Conservation (phyloP, 2,329 filamentous ascomycete species). For the Penicillium sp. region DNA sequence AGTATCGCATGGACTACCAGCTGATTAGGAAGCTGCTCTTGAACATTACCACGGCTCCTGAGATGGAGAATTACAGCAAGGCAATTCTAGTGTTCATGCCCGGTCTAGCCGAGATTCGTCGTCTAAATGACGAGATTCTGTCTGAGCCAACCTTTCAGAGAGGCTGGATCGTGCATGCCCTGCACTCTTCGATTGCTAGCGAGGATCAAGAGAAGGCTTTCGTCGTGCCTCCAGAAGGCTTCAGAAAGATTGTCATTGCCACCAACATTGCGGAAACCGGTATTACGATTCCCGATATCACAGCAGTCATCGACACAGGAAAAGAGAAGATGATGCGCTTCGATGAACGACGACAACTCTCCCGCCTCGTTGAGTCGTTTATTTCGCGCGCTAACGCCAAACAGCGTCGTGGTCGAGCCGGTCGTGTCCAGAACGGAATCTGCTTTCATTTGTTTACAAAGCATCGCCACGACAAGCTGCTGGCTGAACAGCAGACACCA, state of each 20-base stretch:
- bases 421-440: conserved; percentile 89
- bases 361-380: conserved; percentile 87
- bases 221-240: conserved; percentile 74
- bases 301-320: conserved; percentile 92
- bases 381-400: conserved; percentile 96
- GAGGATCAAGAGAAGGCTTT: conserved; percentile 97
- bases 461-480: conserved; percentile 76
- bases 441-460: conserved; percentile 97
- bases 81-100: conserved; percentile 94
- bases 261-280: conserved; percentile 99
- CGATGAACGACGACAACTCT: conserved; percentile 89
- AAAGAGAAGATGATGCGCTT: conserved; percentile 97
- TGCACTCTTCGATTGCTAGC: conserved; percentile 93
- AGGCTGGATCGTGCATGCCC: conserved; percentile 81
- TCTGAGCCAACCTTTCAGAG: conserved; percentile 73
- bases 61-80: conserved; percentile 73
- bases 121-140: conserved; percentile 80
- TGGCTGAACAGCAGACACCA: conserved; percentile 91
- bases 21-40: conserved; percentile 78
- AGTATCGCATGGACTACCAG: conserved; percentile 89
- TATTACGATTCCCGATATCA: conserved; percentile 97
- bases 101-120: conserved; percentile 88
- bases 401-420: conserved; percentile 88
- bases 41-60: conserved; percentile 69
- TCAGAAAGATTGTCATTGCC: conserved; percentile 90